phyloP scores from a whole-genome alignment of 1,284 basidiomycete genomes.

The Neonothopanus nambi region DNA sequence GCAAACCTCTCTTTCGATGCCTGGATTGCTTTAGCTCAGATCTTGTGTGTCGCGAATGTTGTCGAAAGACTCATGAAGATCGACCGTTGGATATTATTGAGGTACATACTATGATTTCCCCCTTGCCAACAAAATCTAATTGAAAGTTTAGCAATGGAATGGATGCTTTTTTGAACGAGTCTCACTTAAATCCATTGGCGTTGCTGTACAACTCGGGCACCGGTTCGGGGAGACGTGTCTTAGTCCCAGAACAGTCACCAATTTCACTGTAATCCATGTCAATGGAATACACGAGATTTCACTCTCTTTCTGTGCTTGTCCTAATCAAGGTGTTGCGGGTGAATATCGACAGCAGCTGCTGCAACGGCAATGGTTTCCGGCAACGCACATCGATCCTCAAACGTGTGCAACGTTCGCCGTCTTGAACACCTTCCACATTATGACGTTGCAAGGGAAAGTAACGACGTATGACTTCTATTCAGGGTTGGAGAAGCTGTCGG shows the following conservation, averaged over 20 bases:
- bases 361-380: conserved; percentile 7
- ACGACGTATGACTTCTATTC: conserved; percentile 8
- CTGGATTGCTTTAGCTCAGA: conserved; percentile 13
- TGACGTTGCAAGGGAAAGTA: conserved; percentile 4
- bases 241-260: background rate
- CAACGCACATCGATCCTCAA: conserved; percentile 5
- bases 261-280: no score
- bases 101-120: conserved; percentile 11
- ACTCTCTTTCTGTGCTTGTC: conserved; percentile 3
- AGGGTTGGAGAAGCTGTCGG: conserved; percentile 13
- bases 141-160: conserved; percentile 19
- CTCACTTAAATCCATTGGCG: conserved; percentile 12
- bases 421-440: conserved; percentile 1
- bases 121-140: background rate
- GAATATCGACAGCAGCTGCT: conserved; percentile 5
- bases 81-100: conserved; percentile 21
- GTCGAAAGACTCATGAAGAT: conserved; percentile 10
- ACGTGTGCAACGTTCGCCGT: background rate
- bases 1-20: conserved; percentile 12
- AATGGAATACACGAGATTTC: conserved; percentile 1
- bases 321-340: background rate
- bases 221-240: background rate
- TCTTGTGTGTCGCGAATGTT: conserved; percentile 18
- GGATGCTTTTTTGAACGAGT: conserved; percentile 16
- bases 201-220: conserved; percentile 19